These are phyloP conservation scores for Pleurotus ostreatus DNA, from an alignment of 768 basidiomycete genomes.

Conservation along the genomic window DNA sequence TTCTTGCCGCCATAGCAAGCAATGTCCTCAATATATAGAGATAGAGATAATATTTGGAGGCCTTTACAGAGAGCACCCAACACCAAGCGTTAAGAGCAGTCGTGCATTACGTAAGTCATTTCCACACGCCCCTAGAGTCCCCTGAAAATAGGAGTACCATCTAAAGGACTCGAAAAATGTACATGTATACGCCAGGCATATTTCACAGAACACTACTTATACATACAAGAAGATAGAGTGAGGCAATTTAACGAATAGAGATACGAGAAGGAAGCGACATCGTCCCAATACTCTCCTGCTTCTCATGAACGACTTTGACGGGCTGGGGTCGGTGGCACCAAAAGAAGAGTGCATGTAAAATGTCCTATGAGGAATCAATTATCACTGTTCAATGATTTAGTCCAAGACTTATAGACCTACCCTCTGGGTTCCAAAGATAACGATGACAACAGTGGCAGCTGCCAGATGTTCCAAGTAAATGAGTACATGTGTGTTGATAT, in stretches of 20 bases:
- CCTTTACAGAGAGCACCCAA: conserved; percentile 16
- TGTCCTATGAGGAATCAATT: conserved; percentile 27
- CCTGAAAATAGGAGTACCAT: too few relatives aligned
- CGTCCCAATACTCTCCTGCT: not conserved
- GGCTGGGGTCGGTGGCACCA: conserved; percentile 20
- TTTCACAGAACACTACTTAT: not conserved
- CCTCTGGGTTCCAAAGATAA: conserved; percentile 44
- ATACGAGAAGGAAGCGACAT: not conserved
- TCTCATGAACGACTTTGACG: not conserved
- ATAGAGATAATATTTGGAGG: too few relatives aligned
- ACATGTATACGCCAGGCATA: too few relatives aligned
- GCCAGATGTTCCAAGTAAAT: not conserved
- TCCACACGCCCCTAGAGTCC: too few relatives aligned
- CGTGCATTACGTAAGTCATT: too few relatives aligned
- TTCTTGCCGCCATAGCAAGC: conserved; percentile 72
- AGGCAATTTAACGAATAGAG: not conserved
- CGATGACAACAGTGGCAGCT: conserved; percentile 40
- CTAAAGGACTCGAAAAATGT: too few relatives aligned
- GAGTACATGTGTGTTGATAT: not conserved
- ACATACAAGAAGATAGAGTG: conserved; percentile 25
- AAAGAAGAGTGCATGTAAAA: conserved; percentile 29
- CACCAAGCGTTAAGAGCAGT: too few relatives aligned
- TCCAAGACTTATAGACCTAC: conserved; percentile 18
- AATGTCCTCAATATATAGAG: conserved; percentile 3
- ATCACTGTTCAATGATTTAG: too few relatives aligned